Percentiles rank a stretch among this genome's conserved stretches.
Evolutionary conservation across 805 yeast genomes (phyloP).

Genomic region (Candida palmyrensis): DNA sequence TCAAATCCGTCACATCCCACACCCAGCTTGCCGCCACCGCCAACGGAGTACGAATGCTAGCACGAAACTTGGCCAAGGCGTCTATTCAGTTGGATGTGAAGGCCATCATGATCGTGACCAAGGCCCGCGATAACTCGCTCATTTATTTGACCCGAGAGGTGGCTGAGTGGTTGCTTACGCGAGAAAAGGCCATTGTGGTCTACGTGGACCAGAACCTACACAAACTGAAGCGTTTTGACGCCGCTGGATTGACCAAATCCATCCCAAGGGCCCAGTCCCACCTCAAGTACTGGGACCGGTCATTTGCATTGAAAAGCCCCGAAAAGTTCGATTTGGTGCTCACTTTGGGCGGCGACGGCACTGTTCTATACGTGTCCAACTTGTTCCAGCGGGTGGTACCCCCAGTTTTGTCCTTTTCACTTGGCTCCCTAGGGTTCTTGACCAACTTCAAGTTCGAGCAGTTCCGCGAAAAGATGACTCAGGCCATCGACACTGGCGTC

Average conservation of each 20-base stretch:
- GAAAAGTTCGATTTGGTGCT: slow-evolving; percentile 40
- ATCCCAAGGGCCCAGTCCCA: slow-evolving; percentile 40
- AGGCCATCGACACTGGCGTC: slow-evolving; percentile 66
- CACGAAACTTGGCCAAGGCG: slow-evolving; percentile 66
- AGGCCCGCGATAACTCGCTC: slow-evolving; percentile 78
- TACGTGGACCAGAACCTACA: slow-evolving; percentile 72
- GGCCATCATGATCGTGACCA: slow-evolving; percentile 79
- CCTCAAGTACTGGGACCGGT: slow-evolving; percentile 67
- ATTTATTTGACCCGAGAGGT: slow-evolving; percentile 73
- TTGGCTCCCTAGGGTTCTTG: slow-evolving; percentile 40
- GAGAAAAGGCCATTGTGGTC: slow-evolving; percentile 38
- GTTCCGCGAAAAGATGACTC: slow-evolving; percentile 53
- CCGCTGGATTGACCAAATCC: slow-evolving; percentile 44
- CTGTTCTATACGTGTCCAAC: slow-evolving; percentile 39
- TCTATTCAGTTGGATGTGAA: slow-evolving; percentile 66
- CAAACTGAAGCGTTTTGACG: slow-evolving; percentile 58
- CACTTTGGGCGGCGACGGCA: slow-evolving; percentile 44
- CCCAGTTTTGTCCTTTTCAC: slow-evolving; percentile 40
- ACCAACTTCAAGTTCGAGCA: slow-evolving; percentile 81
- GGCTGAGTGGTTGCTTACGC: slow-evolving; percentile 65
- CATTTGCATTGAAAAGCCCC: slow-evolving; percentile 41
- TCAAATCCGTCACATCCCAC: slow-evolving; percentile 59
- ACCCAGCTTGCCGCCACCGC: slow-evolving; percentile 77
- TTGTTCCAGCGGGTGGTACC: slow-evolving; percentile 43
- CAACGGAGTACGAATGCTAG: slow-evolving; percentile 70